Base-by-base conservation (phyloP, 345 rosid genomes). In the Acer negundo region DNA sequence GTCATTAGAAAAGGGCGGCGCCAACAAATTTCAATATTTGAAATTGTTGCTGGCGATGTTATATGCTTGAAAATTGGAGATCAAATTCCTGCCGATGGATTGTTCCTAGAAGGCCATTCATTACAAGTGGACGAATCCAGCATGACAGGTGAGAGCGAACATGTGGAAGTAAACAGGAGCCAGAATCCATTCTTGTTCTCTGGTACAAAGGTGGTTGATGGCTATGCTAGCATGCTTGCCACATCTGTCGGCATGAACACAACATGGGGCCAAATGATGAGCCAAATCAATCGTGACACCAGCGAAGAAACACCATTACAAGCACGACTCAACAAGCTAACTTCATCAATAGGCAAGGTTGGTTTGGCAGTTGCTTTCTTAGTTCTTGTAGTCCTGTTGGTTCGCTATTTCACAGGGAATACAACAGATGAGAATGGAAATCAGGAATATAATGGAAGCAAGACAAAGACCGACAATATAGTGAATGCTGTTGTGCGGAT, bases 201-300 rank as follows among this genome's bases (percentile, higher is more conserved):
- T 0, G 97, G 97, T 0, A 82, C 93, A 17, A 86, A 89, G 67
- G 83, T 90, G 26, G 87, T 80, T 0, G 88, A 86, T 3, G 97
- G 94, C 28, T 84, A 85, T 0, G 94, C 86, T 0, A 70, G 80
- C n/a, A 94, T 94, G 97, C 66, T 84, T 19, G 90, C 88, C 24
- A 90, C 93, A 11, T 86, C 92, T 0, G 96, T 92, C 0, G 98
- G 97, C 0, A 87, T 84, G 92, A 90, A 86, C 80, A 92, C 97
- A 0, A 81, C 82, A 3, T 91, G 96, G 97, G 98, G 94, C 7
- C 78, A 90, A 78, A 85, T 90, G 92, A 90, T 91, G 96, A 87
- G 94, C 80, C 86, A 88, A 0, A 87, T 91, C 40, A 83, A 78
- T 8, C 74, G 78, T 0, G 90, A 87, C 73, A 78, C 78, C 0